Conservation (phyloP, 345 rosid genomes). For the Hibiscus trionum region DNA sequence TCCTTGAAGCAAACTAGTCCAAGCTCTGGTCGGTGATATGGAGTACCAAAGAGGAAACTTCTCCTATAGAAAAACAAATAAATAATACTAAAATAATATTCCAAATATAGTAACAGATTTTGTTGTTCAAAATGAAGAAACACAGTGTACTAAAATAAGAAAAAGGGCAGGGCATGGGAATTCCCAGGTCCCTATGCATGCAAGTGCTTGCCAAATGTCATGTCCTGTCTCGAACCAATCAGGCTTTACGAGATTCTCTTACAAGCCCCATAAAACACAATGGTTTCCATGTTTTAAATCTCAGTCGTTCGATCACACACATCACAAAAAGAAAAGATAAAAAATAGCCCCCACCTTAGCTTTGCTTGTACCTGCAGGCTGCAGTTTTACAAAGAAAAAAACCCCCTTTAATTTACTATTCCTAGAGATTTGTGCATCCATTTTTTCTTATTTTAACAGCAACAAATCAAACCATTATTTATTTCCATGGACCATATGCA, state of each 20-base stretch:
- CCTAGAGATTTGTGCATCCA: not conserved
- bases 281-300: constrained; percentile 6
- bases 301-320: not conserved
- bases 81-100: no score
- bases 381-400: not conserved
- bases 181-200: not conserved
- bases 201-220: constrained; percentile 17
- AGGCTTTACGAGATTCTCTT: constrained; percentile 29
- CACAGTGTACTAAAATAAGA: not conserved
- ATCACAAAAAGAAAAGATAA: no score
- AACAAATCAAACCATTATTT: no score
- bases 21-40: not conserved
- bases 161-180: not conserved
- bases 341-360: not conserved
- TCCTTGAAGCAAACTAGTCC: not conserved
- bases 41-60: not conserved
- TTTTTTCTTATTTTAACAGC: not conserved
- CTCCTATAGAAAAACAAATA: not conserved
- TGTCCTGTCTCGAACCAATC: constrained; percentile 5
- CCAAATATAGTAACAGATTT: not conserved
- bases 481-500: no score
- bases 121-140: not conserved
- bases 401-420: not conserved
- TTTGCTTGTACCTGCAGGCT: not conserved
- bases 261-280: constrained; percentile 1